Evolutionary conservation across 108 stramenopile genomes (phyloP), one percentile per base, ranked within the genome.

Genomic region (Phaeodactylum tricornutum): DNA sequence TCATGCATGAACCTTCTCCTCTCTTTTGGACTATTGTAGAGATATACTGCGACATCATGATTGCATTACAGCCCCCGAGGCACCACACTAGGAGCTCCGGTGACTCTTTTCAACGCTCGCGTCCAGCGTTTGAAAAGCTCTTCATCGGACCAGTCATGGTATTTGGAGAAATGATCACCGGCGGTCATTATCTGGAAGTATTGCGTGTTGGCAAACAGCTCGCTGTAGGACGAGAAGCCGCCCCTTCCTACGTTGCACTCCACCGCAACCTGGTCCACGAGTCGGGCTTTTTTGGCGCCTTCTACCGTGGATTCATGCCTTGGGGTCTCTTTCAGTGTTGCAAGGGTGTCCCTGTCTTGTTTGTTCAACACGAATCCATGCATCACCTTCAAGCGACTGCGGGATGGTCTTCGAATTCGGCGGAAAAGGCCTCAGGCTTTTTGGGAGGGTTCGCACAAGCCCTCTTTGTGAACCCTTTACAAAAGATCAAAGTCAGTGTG

Each of bases 161-260:
- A 11, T 27, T 60, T 42, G 59, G 59, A 19, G 59, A 60, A 52
- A 40, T 52, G 36, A 8, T 52, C 19, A 52, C 59, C 3, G 59
- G 59, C 21, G 59, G 59, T 3, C 59, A 60, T 37, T 60, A 60
- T 42, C 6, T 60, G 51, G 59, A 60, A 24, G 50, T 60, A 27
- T 38, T 60, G 12, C 20, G 36, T 12, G 37, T 51, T n/a, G 36
- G 19, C 3, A 60, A 60, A 21, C 59, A 60, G 52, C 34, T 52
- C 15, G 27, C n/a, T 14, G 24, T 22, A 5, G 48, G 47, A 3
- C 29, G 16, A 3, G n/a, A n/a, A n/a, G 37, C 20, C 2, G 3
- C 0, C 12, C 27, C 50, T 2, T 52, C 40, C 36, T 43, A 50
- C 31, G 23, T n/a, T n/a, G 52, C 35, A 14, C 23, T 49, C n/a